Conservation (phyloP, 2,329 filamentous ascomycete species). For the Zasmidium angulare region DNA sequence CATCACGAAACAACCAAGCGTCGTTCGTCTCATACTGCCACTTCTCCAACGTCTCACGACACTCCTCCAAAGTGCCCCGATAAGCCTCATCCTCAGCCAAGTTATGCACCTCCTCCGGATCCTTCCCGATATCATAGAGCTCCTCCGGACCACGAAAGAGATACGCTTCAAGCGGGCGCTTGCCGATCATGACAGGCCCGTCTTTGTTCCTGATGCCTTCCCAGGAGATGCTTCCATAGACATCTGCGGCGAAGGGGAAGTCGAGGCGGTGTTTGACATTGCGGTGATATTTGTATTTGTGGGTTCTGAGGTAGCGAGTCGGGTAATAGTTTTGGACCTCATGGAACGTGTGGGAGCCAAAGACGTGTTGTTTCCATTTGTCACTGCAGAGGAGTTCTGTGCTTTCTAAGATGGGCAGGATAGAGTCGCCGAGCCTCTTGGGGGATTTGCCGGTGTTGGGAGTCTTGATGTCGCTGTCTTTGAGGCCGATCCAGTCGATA, state of each 20-base stretch:
- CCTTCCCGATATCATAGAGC: conserved; percentile 47
- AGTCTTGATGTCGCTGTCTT: background rate
- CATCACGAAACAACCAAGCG: conserved; percentile 35
- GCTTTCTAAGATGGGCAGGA: conserved; percentile 39
- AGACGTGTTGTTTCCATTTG: conserved; percentile 40
- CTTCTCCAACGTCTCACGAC: conserved; percentile 35
- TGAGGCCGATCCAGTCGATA: conserved; percentile 40
- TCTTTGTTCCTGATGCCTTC: conserved; percentile 46
- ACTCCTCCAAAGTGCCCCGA: conserved; percentile 31
- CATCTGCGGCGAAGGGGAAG: conserved; percentile 15
- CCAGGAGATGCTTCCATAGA: conserved; percentile 47
- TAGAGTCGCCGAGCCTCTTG: conserved; percentile 36
- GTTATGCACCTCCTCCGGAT: conserved; percentile 49
- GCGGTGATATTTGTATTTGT: conserved; percentile 50
- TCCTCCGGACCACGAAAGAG: conserved; percentile 47
- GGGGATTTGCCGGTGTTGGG: conserved; percentile 9
- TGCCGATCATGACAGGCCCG: conserved; percentile 38
- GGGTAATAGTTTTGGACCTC: conserved; percentile 54
- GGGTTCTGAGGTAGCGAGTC: conserved; percentile 46
- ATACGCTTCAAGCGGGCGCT: conserved; percentile 44
- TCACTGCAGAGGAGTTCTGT: conserved; percentile 15
- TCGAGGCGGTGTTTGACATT: conserved; percentile 45
- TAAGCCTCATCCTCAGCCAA: conserved; percentile 39
- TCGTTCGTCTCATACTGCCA: conserved; percentile 38
- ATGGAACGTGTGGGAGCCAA: conserved; percentile 55